Evolutionary conservation across 352 stramenopile species (phyloP).

Genomic region (Phytopythium oedochilum): DNA sequence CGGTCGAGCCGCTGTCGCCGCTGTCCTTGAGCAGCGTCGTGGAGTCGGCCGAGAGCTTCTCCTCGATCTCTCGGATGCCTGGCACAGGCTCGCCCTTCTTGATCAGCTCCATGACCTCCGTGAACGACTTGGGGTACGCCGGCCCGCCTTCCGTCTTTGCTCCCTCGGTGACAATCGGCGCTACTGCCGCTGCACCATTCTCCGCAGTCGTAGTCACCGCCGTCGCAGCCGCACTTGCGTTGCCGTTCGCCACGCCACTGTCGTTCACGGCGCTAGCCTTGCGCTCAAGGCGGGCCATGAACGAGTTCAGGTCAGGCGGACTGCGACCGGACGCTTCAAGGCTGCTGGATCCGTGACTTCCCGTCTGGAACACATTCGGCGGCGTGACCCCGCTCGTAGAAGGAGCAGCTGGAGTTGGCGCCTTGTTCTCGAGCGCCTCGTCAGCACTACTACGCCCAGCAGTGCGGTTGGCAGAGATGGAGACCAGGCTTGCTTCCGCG

Average conservation of each 20-base stretch:
- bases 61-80: slow-evolving; percentile 68
- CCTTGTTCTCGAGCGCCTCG: slow-evolving; percentile 16
- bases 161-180: slow-evolving; percentile 16
- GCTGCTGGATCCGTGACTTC: slow-evolving; percentile 5
- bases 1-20: background rate
- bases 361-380: slow-evolving; percentile 10
- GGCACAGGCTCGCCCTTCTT: slow-evolving; percentile 70
- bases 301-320: slow-evolving; percentile 32
- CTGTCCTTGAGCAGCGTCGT: slow-evolving; percentile 17
- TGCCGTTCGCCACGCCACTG: slow-evolving; percentile 14
- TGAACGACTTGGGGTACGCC: slow-evolving; percentile 65
- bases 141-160: slow-evolving; percentile 21
- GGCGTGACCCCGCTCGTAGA: slow-evolving; percentile 6
- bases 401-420: slow-evolving; percentile 5
- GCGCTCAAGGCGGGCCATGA: slow-evolving; percentile 51
- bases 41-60: slow-evolving; percentile 65
- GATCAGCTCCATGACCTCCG: slow-evolving; percentile 69
- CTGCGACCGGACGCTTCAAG: background rate
- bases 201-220: background rate
- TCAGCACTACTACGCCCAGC: background rate
- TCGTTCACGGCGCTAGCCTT: slow-evolving; percentile 34
- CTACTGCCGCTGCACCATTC: background rate
- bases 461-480: too few relatives aligned
- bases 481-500: slow-evolving; percentile 27
- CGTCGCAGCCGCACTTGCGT: background rate